Conservation (phyloP, 257 asterid genomes). For the Salvia rosmarinus region DNA sequence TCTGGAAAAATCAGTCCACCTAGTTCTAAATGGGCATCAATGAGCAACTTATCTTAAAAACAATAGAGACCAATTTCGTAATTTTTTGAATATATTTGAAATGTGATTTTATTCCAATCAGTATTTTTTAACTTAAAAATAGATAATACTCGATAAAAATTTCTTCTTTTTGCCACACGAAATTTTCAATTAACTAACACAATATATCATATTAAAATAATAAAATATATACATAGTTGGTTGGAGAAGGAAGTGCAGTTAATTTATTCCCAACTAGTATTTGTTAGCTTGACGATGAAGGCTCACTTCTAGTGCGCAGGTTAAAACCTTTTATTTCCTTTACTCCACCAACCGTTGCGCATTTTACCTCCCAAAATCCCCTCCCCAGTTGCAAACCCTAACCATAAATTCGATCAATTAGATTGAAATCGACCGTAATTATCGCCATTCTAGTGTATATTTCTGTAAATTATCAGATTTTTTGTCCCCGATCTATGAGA, state of each 20-base stretch:
- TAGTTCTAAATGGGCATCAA: too few relatives aligned
- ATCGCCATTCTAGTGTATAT: constrained; percentile 17
- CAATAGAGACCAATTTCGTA: too few relatives aligned
- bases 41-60: too few relatives aligned
- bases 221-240: constrained; percentile 12
- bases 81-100: too few relatives aligned
- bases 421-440: constrained; percentile 17
- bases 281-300: constrained; percentile 48
- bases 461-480: constrained; percentile 26
- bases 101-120: too few relatives aligned
- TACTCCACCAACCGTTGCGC: constrained; percentile 44
- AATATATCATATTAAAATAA: too few relatives aligned
- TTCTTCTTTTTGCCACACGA: too few relatives aligned
- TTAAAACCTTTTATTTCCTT: constrained; percentile 29
- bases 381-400: constrained; percentile 30
- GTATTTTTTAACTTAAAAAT: too few relatives aligned
- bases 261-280: constrained; percentile 33
- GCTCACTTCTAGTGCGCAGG: constrained; percentile 33
- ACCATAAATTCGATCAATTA: constrained; percentile 26
- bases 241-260: constrained; percentile 48
- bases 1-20: too few relatives aligned
- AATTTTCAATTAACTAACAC: too few relatives aligned
- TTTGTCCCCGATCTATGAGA: constrained; percentile 55
- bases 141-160: too few relatives aligned
- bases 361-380: constrained; percentile 26